phyloP scores from a whole-genome alignment of 768 basidiomycete species.

The Ramaria sp. region DNA sequence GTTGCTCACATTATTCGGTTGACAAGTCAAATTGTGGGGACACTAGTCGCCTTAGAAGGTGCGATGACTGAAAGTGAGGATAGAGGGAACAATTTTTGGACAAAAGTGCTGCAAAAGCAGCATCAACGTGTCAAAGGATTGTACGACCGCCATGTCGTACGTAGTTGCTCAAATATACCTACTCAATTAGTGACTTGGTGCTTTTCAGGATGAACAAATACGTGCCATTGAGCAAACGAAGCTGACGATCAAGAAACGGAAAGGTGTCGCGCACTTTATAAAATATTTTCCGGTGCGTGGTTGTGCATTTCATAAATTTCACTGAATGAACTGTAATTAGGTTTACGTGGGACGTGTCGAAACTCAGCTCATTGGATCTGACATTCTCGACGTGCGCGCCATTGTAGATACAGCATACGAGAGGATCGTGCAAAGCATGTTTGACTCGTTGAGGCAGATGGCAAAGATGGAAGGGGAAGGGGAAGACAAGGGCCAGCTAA shows the following conservation, averaged over 20 bases:
- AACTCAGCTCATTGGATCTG: slow-evolving; percentile 66
- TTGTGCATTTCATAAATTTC: background rate
- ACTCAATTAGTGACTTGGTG: slow-evolving; percentile 15
- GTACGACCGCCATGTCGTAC: slow-evolving; percentile 51
- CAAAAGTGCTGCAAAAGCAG: slow-evolving; percentile 69
- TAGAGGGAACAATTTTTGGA: slow-evolving; percentile 54
- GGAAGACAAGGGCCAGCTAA: slow-evolving; percentile 94
- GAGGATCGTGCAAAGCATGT: slow-evolving; percentile 80
- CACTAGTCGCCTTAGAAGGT: slow-evolving; percentile 69
- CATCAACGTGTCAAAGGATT: slow-evolving; percentile 63
- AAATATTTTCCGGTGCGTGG: slow-evolving; percentile 69
- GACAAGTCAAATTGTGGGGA: slow-evolving; percentile 75
- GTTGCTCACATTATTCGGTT: background rate
- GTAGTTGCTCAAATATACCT: background rate
- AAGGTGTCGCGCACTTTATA: slow-evolving; percentile 85
- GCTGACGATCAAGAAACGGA: slow-evolving; percentile 83
- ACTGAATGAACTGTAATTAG: slow-evolving; percentile 13
- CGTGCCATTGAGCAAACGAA: slow-evolving; percentile 85
- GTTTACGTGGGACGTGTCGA: slow-evolving; percentile 75
- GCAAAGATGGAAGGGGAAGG: slow-evolving; percentile 89
- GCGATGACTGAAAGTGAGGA: slow-evolving; percentile 72
- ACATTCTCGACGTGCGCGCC: slow-evolving; percentile 64
- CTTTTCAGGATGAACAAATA: slow-evolving; percentile 68
- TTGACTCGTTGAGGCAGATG: slow-evolving; percentile 89
- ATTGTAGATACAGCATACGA: slow-evolving; percentile 80